phyloP scores from a whole-genome alignment of 371 early-diverging fungal genomes.

The Cokeromyces recurvatus region DNA sequence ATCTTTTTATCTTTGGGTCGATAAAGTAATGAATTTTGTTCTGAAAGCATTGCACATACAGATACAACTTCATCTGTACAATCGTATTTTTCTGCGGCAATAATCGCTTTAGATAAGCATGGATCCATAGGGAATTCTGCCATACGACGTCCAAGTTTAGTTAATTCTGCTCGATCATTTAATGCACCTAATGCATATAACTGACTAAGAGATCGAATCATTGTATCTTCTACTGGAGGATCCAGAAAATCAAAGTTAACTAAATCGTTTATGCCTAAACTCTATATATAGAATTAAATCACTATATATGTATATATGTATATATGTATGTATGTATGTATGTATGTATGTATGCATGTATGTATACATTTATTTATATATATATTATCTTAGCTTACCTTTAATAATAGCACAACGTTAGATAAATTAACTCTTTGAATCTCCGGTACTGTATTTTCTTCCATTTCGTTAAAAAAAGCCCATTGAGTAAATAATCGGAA shows the following conservation, averaged over 20 bases:
- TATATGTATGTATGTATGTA: too few species aligned
- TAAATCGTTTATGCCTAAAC: constrained; percentile 93
- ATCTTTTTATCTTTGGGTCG: constrained; percentile 93
- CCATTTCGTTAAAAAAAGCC: constrained; percentile 93
- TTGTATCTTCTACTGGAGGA: constrained; percentile 90
- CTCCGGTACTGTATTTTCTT: constrained; percentile 92
- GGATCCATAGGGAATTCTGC: constrained; percentile 99
- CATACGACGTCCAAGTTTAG: constrained; percentile 96
- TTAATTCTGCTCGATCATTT: constrained; percentile 89
- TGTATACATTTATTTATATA: too few species aligned
- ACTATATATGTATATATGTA: too few species aligned
- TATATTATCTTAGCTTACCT: constrained; percentile 57
- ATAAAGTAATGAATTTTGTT: constrained; percentile 89
- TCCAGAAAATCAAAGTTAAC: constrained; percentile 98
- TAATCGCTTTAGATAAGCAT: constrained; percentile 87
- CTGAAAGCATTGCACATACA: constrained; percentile 88
- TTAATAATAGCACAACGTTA: constrained; percentile 86
- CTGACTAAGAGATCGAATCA: constrained; percentile 91
- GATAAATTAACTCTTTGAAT: constrained; percentile 94
- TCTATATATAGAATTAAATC: constrained; percentile 33
- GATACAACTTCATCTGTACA: constrained; percentile 92
- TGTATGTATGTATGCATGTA: too few species aligned
- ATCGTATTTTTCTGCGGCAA: constrained; percentile 86
- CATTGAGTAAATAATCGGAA: constrained; percentile 97
- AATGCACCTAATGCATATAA: constrained; percentile 95